Percentiles rank a stretch among this genome's conserved stretches.
phyloP scores from a whole-genome alignment of 192 early-diverging fungal species.

The Entomortierella beljakovae region DNA sequence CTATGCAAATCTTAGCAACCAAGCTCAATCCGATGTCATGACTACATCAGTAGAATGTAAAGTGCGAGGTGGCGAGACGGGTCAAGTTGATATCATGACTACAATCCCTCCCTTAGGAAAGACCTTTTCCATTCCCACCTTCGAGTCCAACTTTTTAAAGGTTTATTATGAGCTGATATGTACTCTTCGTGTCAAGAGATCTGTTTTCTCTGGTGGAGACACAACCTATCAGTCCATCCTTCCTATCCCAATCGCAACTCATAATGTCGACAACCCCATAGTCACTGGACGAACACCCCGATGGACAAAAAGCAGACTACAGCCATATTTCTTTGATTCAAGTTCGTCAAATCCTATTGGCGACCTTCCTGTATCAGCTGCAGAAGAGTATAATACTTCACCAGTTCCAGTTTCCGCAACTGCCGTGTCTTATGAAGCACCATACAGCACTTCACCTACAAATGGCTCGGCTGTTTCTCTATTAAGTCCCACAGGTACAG shows the following conservation, averaged over 20 bases:
- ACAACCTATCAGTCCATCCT: conserved; percentile 31
- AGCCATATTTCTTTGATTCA: conserved; percentile 47
- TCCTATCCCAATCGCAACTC: conserved; percentile 44
- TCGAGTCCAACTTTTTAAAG: conserved; percentile 54
- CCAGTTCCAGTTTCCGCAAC: neutral
- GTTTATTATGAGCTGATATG: conserved; percentile 45
- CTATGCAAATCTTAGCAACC: conserved; percentile 44
- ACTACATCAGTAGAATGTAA: conserved; percentile 42
- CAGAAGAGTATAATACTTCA: neutral
- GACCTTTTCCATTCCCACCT: conserved; percentile 30
- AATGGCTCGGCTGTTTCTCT: conserved; percentile 26
- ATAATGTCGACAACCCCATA: conserved; percentile 49
- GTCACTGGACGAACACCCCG: conserved; percentile 42
- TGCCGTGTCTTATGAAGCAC: neutral
- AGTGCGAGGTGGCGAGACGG: conserved; percentile 38
- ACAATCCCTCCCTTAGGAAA: conserved; percentile 42
- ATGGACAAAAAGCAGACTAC: conserved; percentile 50
- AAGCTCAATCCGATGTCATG: conserved; percentile 41
- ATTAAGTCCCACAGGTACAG: conserved; percentile 4
- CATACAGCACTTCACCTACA: neutral
- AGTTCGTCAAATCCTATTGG: conserved; percentile 31
- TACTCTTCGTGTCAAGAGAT: conserved; percentile 38
- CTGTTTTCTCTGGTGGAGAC: conserved; percentile 46
- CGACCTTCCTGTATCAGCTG: conserved; percentile 13
- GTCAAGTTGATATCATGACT: conserved; percentile 43